Percentiles rank a stretch among this genome's conserved stretches.
Evolutionary conservation across 495 filamentous ascomycete species (phyloP).

Genomic region (Oidiodendron maius): DNA sequence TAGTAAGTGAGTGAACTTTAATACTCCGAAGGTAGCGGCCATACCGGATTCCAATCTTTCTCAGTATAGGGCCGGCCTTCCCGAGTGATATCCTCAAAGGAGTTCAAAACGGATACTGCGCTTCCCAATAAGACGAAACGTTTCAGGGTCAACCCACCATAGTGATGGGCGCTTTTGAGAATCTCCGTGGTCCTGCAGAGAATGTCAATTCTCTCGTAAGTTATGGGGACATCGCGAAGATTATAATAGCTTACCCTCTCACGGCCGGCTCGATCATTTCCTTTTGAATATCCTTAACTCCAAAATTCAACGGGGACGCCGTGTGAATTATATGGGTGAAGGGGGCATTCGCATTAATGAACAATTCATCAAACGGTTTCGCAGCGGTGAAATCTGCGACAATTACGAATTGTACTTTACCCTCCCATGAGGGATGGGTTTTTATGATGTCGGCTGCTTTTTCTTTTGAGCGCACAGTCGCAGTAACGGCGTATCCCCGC

Average conservation of each 20-base stretch:
- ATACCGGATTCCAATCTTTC: conserved; percentile 34
- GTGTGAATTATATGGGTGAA: conserved; percentile 25
- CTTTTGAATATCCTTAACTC: conserved; percentile 1
- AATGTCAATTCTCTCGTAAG: background rate
- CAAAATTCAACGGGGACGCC: conserved; percentile 18
- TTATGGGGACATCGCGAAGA: background rate
- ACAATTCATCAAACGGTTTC: conserved; percentile 19
- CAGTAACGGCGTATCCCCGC: conserved; percentile 1
- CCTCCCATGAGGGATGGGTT: conserved; percentile 25
- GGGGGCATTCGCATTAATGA: conserved; percentile 3
- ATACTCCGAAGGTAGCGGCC: background rate
- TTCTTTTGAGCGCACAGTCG: conserved; percentile 14
- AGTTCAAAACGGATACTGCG: conserved; percentile 25
- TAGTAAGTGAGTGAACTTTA: background rate
- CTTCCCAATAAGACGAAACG: conserved; percentile 26
- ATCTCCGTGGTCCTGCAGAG: conserved; percentile 23
- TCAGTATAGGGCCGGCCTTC: conserved; percentile 28
- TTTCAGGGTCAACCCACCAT: conserved; percentile 25
- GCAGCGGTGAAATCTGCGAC: conserved; percentile 12
- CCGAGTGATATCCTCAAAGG: conserved; percentile 20
- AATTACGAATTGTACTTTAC: conserved; percentile 16
- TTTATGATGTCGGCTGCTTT: conserved; percentile 27
- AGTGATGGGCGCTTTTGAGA: conserved; percentile 20
- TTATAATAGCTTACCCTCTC: conserved; percentile 18
- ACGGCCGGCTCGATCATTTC: conserved; percentile 9